A percentile compares a stretch with the other conserved stretches of the same genome.
phyloP scores from a whole-genome alignment of 129 eudicot species.

The Artemisia tridentata region DNA sequence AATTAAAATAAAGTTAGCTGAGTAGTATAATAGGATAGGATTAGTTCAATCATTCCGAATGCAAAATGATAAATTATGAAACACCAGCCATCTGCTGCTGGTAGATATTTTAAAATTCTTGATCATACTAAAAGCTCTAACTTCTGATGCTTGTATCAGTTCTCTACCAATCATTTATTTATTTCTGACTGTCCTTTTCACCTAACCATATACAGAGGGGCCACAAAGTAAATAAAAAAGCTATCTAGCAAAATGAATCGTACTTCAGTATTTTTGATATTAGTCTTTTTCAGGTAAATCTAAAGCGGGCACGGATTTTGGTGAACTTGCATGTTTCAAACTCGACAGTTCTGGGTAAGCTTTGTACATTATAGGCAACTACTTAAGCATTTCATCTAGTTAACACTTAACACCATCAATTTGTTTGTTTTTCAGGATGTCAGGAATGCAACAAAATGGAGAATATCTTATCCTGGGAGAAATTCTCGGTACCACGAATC shows the following conservation, averaged over 20 bases:
- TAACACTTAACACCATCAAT: background rate
- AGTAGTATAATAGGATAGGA: background rate
- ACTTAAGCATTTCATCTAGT: constrained; percentile 6
- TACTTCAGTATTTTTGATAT: constrained; percentile 14
- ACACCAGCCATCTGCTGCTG: no score
- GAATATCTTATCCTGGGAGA: constrained; percentile 76
- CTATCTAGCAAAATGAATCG: no score
- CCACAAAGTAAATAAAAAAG: no score
- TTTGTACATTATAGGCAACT: constrained; percentile 11
- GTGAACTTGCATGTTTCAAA: constrained; percentile 60
- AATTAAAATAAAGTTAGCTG: background rate
- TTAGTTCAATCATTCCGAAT: no score
- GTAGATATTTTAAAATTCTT: no score
- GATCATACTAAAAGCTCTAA: no score
- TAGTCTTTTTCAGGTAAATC: constrained; percentile 59
- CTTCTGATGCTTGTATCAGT: no score
- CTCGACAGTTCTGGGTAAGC: constrained; percentile 63
- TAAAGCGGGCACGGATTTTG: constrained; percentile 97
- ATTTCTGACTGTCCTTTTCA: no score
- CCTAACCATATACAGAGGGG: no score
- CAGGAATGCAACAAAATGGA: constrained; percentile 80
- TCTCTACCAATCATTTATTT: no score
- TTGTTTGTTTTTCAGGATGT: constrained; percentile 49
- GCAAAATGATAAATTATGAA: no score
- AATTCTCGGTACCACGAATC: constrained; percentile 70